Evolutionary conservation across 78 protist genomes (phyloP), one percentile per base, ranked within the genome.

Genomic region (Blattamonas nauphoetae): DNA sequence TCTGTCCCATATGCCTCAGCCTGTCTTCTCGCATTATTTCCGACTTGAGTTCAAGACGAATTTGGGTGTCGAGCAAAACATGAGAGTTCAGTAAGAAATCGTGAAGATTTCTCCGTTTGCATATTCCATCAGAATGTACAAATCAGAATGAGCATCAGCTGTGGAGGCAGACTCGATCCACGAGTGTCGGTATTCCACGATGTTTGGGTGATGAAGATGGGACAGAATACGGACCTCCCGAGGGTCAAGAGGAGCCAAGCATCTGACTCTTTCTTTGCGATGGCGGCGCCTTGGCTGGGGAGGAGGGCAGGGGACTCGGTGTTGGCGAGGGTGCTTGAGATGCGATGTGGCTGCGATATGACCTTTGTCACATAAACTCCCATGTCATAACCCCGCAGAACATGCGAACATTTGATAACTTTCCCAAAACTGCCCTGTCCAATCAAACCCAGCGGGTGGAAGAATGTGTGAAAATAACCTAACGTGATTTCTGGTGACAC

Each of bases 361-460:
- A 88, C 85, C 44, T 93, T 93, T 6, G 90, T 85, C 4, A 93
- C 95, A 89, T 86, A 93, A n/a, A 64, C 79, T 1, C 95, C 95
- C 42, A 93, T 82, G 45, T 86, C 91, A 33, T 90, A 77, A n/a
- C 85, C 85, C 41, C 90, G 85, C 6, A 93, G 88, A 41, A 89
- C 83, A 85, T 93, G 95, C 0, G 38, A 1, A 1, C 44, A 5
- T 41, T 45, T 1, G 11, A 21, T 36, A 1, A 84, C 86, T 35
- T 5, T 33, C 32, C 83, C 83, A 21, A 38, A 79, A 6, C 83
- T 4, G 29, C 83, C 83, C 29, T 11, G 4, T 6, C 83, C 83
- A 79, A 79, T 4, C 41, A 11, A 4, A 32, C 41, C 83, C 41
- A 79, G 6, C 41, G 29, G 42, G 33, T 4, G 5, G 32, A 79